Evolutionary conservation across 2,329 filamentous ascomycete genomes (phyloP), one percentile per base, ranked within the genome.

Genomic region (Chaetothyriales sp.): DNA sequence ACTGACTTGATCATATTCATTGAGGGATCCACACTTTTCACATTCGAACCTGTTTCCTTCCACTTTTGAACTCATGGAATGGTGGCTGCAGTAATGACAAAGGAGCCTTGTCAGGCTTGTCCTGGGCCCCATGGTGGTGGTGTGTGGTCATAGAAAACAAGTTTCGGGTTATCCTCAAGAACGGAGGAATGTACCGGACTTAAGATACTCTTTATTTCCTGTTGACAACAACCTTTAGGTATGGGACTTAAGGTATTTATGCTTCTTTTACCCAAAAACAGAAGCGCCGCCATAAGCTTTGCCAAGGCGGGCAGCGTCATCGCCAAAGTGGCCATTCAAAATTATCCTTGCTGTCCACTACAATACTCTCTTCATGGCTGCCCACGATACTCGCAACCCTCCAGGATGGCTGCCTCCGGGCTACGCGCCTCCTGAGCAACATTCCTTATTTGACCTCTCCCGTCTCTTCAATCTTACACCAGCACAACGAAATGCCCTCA

Each of bases 1-100:
- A 64, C 72, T 53, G 70, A 92, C 88, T 71, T 90, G 76, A 64
- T 98, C 92, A 28, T 95, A 73, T 69, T 86, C 85, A 67, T 96
- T 98, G 53, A 83, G 80, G 18, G 89, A 85, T 61, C 92, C 85
- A 72, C 92, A 98, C 54, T 77, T 72, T 18, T 76, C 69, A 67
- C 88, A 95, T 45, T 80, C 72, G 68, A 89, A 95, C 61, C 80
- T 75, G 64, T 73, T 75, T 51, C 79, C 72, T 49, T 64, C 63
- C 26, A 77, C 76, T 59, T 79, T 75, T 26, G 49, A 48, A 20
- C 46, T 48, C 51, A 54, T 59, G 22, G 53, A 55, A 47, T 55
- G 51, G 8, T 74, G 74, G 59, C 84, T 83, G 67, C 89, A 95
- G 67, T 90, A 93, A 72, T 93, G 90, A 73, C 88, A 95, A 56